phyloP scores from a whole-genome alignment of 805 yeast species.

The Scheffersomyces stipitis region DNA sequence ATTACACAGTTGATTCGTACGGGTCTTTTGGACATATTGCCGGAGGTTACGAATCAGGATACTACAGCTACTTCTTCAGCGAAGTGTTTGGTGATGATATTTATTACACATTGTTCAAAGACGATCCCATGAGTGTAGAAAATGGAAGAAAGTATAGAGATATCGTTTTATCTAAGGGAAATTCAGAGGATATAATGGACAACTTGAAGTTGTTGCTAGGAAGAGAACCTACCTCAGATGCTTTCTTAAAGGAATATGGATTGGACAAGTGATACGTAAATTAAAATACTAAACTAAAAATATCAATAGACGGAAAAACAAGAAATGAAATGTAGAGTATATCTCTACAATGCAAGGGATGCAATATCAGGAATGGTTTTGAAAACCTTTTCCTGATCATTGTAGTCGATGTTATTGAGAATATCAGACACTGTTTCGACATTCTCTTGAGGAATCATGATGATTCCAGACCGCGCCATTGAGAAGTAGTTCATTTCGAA shows the following conservation, averaged over 20 bases:
- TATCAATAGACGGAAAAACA: background rate
- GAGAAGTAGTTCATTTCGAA: constrained; percentile 59
- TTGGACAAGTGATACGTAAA: too few relatives aligned
- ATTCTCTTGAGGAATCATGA: constrained; percentile 57
- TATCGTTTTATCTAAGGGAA: constrained; percentile 70
- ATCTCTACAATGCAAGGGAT: background rate
- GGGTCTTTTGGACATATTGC: constrained; percentile 77
- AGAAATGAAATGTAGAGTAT: background rate
- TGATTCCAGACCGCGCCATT: constrained; percentile 59
- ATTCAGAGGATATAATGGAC: constrained; percentile 67
- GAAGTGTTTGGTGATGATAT: constrained; percentile 85
- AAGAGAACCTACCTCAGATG: constrained; percentile 70
- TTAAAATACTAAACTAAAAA: too few relatives aligned
- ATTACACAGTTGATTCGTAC: constrained; percentile 57
- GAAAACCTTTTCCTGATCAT: background rate
- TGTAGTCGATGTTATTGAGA: constrained; percentile 7
- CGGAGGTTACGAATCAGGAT: constrained; percentile 86
- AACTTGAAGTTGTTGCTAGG: constrained; percentile 66
- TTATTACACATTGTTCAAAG: constrained; percentile 66
- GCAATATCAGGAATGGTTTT: background rate
- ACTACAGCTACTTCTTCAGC: constrained; percentile 85
- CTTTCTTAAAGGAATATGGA: constrained; percentile 59
- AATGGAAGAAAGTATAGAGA: constrained; percentile 71
- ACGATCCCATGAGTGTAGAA: constrained; percentile 63
- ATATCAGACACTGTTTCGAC: constrained; percentile 30